A percentile compares a stretch with the other conserved stretches of the same genome.
These are phyloP conservation scores for Rosa persica DNA, from an alignment of 306 rosid species.

Conservation along the genomic window DNA sequence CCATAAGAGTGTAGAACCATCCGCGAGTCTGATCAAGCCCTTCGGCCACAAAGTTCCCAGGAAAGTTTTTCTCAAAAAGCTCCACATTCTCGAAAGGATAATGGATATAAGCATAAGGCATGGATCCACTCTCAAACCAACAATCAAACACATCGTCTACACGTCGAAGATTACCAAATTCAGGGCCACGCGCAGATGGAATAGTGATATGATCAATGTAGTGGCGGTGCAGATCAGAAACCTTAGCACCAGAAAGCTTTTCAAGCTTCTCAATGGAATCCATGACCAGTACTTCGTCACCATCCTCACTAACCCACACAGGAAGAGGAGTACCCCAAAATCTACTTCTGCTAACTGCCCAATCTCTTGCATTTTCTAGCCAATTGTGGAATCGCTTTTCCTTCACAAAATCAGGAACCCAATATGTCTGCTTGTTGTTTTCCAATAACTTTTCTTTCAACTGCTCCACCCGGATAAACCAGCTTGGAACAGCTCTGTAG, in stretches of 20 bases:
- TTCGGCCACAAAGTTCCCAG: conserved; percentile 96
- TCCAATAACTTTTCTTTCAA: conserved; percentile 77
- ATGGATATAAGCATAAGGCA: conserved; percentile 96
- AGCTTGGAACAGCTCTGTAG: conserved; percentile 95
- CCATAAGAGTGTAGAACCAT: conserved; percentile 98
- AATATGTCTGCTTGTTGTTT: conserved; percentile 77
- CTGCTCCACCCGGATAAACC: conserved; percentile 86
- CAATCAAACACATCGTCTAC: conserved; percentile 97
- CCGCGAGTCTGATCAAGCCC: conserved; percentile 98
- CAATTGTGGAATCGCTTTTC: conserved; percentile 94
- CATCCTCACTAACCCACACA: conserved; percentile 89
- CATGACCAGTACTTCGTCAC: conserved; percentile 67
- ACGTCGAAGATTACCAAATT: conserved; percentile 70
- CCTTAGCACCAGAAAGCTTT: conserved; percentile 80
- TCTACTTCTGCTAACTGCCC: conserved; percentile 98
- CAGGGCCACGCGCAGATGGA: conserved; percentile 64
- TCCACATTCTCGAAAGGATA: conserved; percentile 87
- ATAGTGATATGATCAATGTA: conserved; percentile 87
- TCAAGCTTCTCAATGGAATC: conserved; percentile 86
- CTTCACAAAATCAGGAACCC: conserved; percentile 98
- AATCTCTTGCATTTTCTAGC: conserved; percentile 98
- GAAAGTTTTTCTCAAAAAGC: conserved; percentile 87
- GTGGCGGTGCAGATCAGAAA: conserved; percentile 88
- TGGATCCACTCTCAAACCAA: conserved; percentile 99
- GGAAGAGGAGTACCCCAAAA: conserved; percentile 99